Percentiles rank a stretch among this genome's conserved stretches.
Conservation (phyloP, 495 filamentous ascomycete species). For the Penicillium samsonianum region DNA sequence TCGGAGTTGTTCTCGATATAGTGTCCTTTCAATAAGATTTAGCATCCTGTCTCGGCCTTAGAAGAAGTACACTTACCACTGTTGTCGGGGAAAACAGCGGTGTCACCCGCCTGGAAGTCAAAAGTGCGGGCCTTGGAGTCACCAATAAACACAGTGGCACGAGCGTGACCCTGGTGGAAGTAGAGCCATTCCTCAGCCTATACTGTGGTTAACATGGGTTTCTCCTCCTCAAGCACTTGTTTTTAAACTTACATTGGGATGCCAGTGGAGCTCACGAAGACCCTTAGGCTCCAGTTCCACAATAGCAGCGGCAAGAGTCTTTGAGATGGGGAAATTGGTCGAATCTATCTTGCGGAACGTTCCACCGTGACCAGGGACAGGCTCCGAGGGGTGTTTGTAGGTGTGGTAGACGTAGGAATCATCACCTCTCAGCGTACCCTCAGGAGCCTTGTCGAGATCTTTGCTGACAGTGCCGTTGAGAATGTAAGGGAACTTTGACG, state of each 20-base stretch:
- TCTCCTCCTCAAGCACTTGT: background rate
- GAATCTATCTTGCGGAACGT: conserved; percentile 61
- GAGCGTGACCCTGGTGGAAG: conserved; percentile 59
- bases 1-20: conserved; percentile 67
- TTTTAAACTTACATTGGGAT: conserved; percentile 55
- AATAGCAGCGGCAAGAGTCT: conserved; percentile 61
- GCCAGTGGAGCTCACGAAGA: conserved; percentile 67
- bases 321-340: conserved; percentile 60
- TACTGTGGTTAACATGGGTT: background rate
- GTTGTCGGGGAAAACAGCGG: conserved; percentile 66
- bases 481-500: conserved; percentile 61
- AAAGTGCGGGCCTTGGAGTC: conserved; percentile 60
- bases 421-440: conserved; percentile 52
- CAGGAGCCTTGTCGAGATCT: conserved; percentile 47
- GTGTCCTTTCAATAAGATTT: conserved; percentile 42
- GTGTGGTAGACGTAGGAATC: conserved; percentile 59
- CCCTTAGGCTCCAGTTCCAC: conserved; percentile 61
- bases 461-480: conserved; percentile 54
- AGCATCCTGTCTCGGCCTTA: background rate
- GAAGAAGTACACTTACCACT: conserved; percentile 37
- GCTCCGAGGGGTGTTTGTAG: conserved; percentile 49
- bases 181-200: conserved; percentile 68
- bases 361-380: conserved; percentile 61
- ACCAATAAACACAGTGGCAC: conserved; percentile 63
- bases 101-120: conserved; percentile 64